Base-by-base conservation (phyloP, 2,329 filamentous ascomycete genomes). In the Colletotrichum abscissum region DNA sequence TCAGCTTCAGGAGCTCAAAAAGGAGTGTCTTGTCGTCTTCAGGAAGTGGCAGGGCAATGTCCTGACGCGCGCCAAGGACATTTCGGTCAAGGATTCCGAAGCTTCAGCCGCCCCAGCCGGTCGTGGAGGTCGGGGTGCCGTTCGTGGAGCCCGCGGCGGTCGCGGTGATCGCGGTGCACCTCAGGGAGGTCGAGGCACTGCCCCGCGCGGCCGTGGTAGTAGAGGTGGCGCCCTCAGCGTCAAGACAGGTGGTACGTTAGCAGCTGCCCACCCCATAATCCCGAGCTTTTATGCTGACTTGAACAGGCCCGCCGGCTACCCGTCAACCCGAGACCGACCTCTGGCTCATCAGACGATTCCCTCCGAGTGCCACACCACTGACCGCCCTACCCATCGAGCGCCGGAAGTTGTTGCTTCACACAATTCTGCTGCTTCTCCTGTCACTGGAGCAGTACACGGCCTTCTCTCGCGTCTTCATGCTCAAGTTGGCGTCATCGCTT, bases 21-120 rank as follows among this genome's bases (percentile, higher is more conserved):
- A 89, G 75, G 91, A 93, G 67, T 88, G 92, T 1, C 80, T 97
- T 5, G 84, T 87, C 7, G 91, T 92, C 79, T 97, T 96, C 79
- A 91, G 93, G 71, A 92, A 94, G 75, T 98, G 96, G 96, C 90
- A 94, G 77, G 87, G 90, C 6, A 86, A 87, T 14, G 89, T 98
- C 11, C 84, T 94, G 54, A 88, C 90, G 69, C 90, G 95, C 16
- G 85, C 97, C 28, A 90, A 91, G 22, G 92, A 97, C 46, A 88
- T 95, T 22, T 87, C 88, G 55, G 86, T 89, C 74, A 86, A 84
- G 65, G 86, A 88, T 71, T 76, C 77, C 65, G 79, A 74, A 73
- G 67, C 67, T 67, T 19, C 73, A 28, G 42, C 63, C 74, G 30
- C 28, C 60, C 28, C 63, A 4, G 62, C 77, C 76, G 78, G 78